These are phyloP conservation scores for Neospermospora avenae DNA, from an alignment of 2,329 filamentous ascomycete genomes.

Conservation along the genomic window DNA sequence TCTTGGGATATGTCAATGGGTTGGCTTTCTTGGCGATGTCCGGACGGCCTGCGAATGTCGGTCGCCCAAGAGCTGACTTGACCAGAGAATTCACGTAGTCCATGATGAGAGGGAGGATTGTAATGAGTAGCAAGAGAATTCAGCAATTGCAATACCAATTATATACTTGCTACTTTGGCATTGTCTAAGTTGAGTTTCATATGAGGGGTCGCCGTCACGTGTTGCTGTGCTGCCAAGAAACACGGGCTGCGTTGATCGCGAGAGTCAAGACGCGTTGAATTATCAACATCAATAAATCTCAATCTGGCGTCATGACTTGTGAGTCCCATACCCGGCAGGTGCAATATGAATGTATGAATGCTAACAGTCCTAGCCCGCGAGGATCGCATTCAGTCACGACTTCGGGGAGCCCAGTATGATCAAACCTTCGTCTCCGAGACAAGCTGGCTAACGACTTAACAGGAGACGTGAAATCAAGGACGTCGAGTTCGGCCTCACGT, in stretches of 20 bases:
- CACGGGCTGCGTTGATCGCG: not conserved
- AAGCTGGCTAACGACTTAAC: constrained; percentile 33
- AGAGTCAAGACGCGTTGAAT: not conserved
- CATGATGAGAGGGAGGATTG: constrained; percentile 6
- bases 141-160: not conserved
- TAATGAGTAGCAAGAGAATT: not conserved
- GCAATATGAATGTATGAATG: not conserved
- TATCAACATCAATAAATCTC: constrained; percentile 1
- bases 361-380: constrained; percentile 46
- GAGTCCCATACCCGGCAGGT: not conserved
- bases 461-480: constrained; percentile 52
- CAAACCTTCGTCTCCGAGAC: not conserved
- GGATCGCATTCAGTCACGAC: constrained; percentile 61
- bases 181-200: not conserved
- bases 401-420: constrained; percentile 61
- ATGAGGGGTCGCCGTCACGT: not conserved
- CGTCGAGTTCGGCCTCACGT: constrained; percentile 55
- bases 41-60: constrained; percentile 1
- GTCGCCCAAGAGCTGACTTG: constrained; percentile 1
- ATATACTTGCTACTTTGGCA: not conserved
- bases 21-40: constrained; percentile 19
- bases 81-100: constrained; percentile 17
- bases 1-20: constrained; percentile 34
- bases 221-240: not conserved
- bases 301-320: constrained; percentile 21